Conservation (phyloP, 345 rosid species). For the Populus simonii region DNA sequence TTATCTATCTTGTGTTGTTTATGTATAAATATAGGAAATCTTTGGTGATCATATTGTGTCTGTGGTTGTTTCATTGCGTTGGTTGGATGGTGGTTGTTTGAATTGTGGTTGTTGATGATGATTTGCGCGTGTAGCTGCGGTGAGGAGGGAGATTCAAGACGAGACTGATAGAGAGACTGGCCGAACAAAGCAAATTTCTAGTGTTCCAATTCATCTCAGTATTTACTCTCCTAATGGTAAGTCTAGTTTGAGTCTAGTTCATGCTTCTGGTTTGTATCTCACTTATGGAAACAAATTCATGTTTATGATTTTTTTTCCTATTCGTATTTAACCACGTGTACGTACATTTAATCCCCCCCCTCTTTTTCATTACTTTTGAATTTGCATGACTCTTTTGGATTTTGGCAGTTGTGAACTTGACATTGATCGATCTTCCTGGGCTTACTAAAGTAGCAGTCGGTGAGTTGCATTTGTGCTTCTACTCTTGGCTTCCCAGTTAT, state of each 20-base stretch:
- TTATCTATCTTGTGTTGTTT: neutral
- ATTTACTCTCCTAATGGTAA: constrained; percentile 90
- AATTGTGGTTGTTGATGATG: neutral
- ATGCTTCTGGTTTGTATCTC: neutral
- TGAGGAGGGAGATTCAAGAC: constrained; percentile 96
- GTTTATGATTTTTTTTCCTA: neutral
- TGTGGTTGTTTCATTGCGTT: neutral
- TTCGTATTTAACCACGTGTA: neutral
- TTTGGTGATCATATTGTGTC: neutral
- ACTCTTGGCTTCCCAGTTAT: neutral
- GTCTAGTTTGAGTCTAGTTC: neutral
- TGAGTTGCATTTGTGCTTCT: constrained; percentile 34
- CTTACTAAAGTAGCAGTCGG: constrained; percentile 99
- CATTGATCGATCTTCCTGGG: constrained; percentile 97
- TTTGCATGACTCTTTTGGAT: constrained; percentile 6
- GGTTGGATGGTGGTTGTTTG: neutral
- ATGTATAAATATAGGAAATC: neutral
- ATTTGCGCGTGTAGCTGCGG: constrained; percentile 60
- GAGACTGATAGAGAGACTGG: constrained; percentile 99
- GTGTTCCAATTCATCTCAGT: constrained; percentile 96
- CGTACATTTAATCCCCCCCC: neutral
- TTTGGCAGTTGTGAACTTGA: constrained; percentile 91
- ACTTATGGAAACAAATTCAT: neutral
- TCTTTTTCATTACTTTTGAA: neutral
- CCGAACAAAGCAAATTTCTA: constrained; percentile 76